These are phyloP conservation scores for Colletotrichum filicis DNA, from an alignment of 2,329 filamentous ascomycete genomes.

Conservation along the genomic window DNA sequence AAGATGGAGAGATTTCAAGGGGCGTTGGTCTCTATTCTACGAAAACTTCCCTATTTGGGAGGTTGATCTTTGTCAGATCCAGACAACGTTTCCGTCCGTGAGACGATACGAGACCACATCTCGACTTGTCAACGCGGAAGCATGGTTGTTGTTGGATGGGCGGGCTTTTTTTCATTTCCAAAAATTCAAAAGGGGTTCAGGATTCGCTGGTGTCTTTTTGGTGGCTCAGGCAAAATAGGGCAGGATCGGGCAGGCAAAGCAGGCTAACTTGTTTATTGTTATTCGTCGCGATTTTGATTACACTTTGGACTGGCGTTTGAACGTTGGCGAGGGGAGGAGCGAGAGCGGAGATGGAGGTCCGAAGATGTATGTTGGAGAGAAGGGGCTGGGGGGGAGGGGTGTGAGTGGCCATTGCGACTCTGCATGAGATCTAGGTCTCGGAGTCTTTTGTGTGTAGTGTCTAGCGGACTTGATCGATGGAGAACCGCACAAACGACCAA, in stretches of 20 bases:
- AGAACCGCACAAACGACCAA: neutral
- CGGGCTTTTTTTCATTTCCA: neutral
- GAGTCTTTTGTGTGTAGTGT: slow-evolving; percentile 7
- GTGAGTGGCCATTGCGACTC: neutral
- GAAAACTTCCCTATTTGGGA: neutral
- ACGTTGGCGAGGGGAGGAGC: neutral
- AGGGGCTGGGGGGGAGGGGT: neutral
- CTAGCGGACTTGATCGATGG: neutral
- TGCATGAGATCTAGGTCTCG: slow-evolving; percentile 1
- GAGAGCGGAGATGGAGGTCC: neutral
- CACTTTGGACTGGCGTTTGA: slow-evolving; percentile 3
- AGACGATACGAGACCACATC: neutral
- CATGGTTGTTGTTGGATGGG: neutral
- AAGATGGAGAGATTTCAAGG: neutral
- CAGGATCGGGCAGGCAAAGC: neutral
- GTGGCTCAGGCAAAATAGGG: neutral
- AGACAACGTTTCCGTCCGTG: neutral
- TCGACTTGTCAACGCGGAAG: neutral
- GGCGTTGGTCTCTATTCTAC: neutral
- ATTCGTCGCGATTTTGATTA: neutral
- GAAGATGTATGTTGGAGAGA: neutral
- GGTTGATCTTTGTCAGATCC: neutral
- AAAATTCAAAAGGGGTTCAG: neutral
- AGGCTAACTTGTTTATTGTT: neutral
- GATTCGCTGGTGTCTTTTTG: neutral